Base-by-base conservation (phyloP, 495 filamentous ascomycete genomes). In the Aspergillus cavernicola region DNA sequence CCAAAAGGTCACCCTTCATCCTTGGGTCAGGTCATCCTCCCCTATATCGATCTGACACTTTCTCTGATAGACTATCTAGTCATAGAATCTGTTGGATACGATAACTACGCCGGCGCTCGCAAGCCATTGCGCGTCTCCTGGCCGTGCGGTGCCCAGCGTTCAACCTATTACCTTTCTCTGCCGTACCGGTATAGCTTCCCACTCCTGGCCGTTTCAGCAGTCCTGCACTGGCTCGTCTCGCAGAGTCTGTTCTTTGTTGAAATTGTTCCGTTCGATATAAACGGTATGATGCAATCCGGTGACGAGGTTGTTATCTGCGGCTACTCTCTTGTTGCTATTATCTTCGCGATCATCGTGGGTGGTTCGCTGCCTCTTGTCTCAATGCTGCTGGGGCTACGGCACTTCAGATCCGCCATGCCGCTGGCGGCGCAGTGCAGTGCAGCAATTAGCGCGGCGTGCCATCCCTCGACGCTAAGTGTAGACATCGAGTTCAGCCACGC, bases 381-480 rank as follows among this genome's bases (percentile, higher is more conserved):
- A n/a, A n/a, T n/a, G n/a, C n/a, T n/a, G n/a, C 16, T 61, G 13
- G 28, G 50, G 6, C 8, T 48, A 6, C 23, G 50, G 8, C 26
- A 28, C 10, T 49, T 52, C n/a, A 24, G 38, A 13, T 47, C 50
- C 8, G 12, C 10, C 3, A 69, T 76, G 47, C 72, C 73, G 5
- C 35, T 74, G 1, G 66, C 62, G 1, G 66, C 50, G 0, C 61
- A 40, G 7, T 56, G 62, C 37, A 74, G 70, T 52, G 59, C 63
- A 0, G 73, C 66, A 0, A 67, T 77, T 28, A 71, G 69, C 50
- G 76, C 76, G 0, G 72, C 74, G 0, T 77, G 71, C 50, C 74
- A 77, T 65, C 63, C 66, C 26, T 9, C 26, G 26, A n/a, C n/a
- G n/a, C n/a, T n/a, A n/a, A n/a, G n/a, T n/a, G n/a, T n/a, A n/a